A percentile compares a stretch with the other conserved stretches of the same genome.
phyloP scores from a whole-genome alignment of 2,329 filamentous ascomycete species.

The Tolypocladium endophyticum region DNA sequence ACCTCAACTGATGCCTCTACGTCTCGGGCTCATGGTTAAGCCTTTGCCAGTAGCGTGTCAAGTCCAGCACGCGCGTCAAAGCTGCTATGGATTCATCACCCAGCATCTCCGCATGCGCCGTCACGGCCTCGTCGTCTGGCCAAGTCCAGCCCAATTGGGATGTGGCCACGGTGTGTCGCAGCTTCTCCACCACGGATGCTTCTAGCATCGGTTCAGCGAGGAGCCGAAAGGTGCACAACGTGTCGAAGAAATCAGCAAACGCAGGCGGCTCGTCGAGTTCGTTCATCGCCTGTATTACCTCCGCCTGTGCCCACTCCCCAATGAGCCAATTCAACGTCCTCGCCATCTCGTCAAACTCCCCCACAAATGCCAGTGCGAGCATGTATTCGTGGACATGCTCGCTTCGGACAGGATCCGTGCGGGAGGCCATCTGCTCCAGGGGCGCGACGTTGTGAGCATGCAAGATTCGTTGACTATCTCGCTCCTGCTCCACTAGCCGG shows the following conservation, averaged over 20 bases:
- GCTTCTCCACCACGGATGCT: constrained; percentile 14
- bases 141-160: constrained; percentile 20
- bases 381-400: constrained; percentile 47
- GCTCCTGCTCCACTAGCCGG: constrained; percentile 14
- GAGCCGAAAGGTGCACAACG: constrained; percentile 36
- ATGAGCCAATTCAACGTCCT: constrained; percentile 49
- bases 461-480: constrained; percentile 8
- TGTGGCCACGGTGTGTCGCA: constrained; percentile 17
- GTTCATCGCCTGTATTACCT: constrained; percentile 23
- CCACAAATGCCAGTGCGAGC: constrained; percentile 49
- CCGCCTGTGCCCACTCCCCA: constrained; percentile 27
- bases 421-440: constrained; percentile 21
- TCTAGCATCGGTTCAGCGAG: constrained; percentile 33
- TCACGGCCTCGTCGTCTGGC: constrained; percentile 26
- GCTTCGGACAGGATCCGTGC: constrained; percentile 21
- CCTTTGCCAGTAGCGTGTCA: constrained; percentile 1
- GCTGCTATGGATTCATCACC: constrained; percentile 12
- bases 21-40: too few species aligned
- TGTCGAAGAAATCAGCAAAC: constrained; percentile 22
- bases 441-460: constrained; percentile 12
- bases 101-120: constrained; percentile 18
- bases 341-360: constrained; percentile 48
- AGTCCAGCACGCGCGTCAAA: constrained; percentile 14
- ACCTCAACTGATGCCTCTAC: neutral
- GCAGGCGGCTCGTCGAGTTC: constrained; percentile 21